Evolutionary conservation across 2,329 filamentous ascomycete species (phyloP).

Genomic region (Xylariaceae sp.): DNA sequence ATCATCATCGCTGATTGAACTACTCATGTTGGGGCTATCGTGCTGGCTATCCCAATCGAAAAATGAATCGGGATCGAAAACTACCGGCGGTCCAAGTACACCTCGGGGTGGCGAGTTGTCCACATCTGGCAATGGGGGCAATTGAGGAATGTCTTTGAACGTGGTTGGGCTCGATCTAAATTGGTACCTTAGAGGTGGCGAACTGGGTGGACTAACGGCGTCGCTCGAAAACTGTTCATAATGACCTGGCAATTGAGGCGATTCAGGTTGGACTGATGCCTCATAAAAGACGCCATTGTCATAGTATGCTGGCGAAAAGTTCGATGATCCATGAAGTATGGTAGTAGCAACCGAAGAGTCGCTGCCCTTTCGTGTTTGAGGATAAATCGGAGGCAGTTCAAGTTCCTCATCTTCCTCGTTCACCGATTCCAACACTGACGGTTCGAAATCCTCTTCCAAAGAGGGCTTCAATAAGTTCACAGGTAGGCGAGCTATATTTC

Average conservation of each 20-base stretch:
- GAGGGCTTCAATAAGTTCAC: conserved; percentile 13
- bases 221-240: conserved; percentile 32
- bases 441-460: conserved; percentile 26
- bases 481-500: conserved; percentile 27
- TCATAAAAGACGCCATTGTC: conserved; percentile 39
- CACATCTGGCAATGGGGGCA: conserved; percentile 36
- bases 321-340: conserved; percentile 35
- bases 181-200: conserved; percentile 40
- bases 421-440: conserved; percentile 30
- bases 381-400: conserved; percentile 27
- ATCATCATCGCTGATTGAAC: conserved; percentile 47
- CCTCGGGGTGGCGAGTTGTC: conserved; percentile 40
- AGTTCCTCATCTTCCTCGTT: conserved; percentile 31
- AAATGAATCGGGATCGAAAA: conserved; percentile 44
- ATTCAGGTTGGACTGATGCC: conserved; percentile 40
- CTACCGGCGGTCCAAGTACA: conserved; percentile 40
- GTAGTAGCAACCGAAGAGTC: conserved; percentile 34
- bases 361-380: conserved; percentile 24
- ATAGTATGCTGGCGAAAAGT: conserved; percentile 36
- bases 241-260: conserved; percentile 32
- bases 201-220: conserved; percentile 44
- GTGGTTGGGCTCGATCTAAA: conserved; percentile 37
- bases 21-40: conserved; percentile 34
- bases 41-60: conserved; percentile 32
- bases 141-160: conserved; percentile 43